Base-by-base conservation (phyloP, 2,329 filamentous ascomycete genomes). In the Pezicula radicicola region DNA sequence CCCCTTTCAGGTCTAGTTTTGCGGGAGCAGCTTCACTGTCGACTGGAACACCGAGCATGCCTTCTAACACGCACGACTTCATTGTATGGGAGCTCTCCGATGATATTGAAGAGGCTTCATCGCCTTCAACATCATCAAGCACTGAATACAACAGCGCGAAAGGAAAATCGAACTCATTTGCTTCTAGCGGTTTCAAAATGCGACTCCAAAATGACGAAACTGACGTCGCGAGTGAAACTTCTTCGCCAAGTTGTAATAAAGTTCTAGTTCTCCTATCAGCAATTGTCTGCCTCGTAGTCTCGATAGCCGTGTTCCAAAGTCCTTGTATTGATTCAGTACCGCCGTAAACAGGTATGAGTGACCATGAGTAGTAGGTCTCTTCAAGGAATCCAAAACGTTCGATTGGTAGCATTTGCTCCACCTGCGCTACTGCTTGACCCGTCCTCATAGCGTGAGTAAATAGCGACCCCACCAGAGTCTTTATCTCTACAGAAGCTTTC, bases 301-400 rank as follows among this genome's bases (percentile, higher is more conserved):
- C 89, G 57, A 92, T 92, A 0, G 86, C 81, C 1, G 88, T 87
- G 63, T 92, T 92, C 66, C 91, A 92, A 0, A 93, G 68, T 1
- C 87, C 89, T 53, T 88, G 82, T 3, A 92, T 86, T 12, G 79
- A 79, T 2, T 88, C 87, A 45, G 90, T 85, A 19, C 77, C 76
- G 7, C 88, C 89, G 2, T 92, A 82, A 55, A 93, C 76, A 0
- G 89, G 89, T 15, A 91, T 87, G 43, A 93, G 82, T 2, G 83
- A 87, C 88, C 88, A 93, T 9, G 87, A 89, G 66, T 91, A 93
- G 64, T 88, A 93, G 0, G 88, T 85, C 64, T 94, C 89, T 66
- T 94, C 88, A 1, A 89, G 68, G 56, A 82, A 90, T 0, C 84
- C 81, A 55, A 80, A 79, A 7, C 89, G 81, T 36, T 80, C 74